Evolutionary conservation across 2,329 filamentous ascomycete species (phyloP).

Genomic region (Magnaporthiopsis rhizophila): DNA sequence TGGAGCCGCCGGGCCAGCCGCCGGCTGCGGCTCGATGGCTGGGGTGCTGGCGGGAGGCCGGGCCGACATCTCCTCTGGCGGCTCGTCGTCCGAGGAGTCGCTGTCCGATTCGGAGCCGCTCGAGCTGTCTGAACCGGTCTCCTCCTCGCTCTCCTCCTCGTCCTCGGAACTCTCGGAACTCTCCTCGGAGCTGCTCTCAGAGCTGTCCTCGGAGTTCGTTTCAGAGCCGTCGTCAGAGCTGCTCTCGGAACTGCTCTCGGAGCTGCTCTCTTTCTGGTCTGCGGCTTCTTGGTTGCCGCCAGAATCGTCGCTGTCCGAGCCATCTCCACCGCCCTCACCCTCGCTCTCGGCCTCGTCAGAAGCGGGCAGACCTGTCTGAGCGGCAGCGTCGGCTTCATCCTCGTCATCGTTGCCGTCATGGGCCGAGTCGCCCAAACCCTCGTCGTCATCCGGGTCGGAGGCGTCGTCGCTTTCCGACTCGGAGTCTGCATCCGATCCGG

Average conservation of each 20-base stretch:
- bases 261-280: slow-evolving; percentile 1
- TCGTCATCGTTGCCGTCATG: not conserved
- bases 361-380: not conserved
- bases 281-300: slow-evolving; percentile 6
- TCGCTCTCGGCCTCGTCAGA: slow-evolving; percentile 11
- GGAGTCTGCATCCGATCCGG: slow-evolving; percentile 4
- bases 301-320: slow-evolving; percentile 8
- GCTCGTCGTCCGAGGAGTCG: slow-evolving; percentile 11
- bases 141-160: slow-evolving; percentile 9
- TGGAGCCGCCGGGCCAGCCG: not conserved
- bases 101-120: slow-evolving; percentile 14
- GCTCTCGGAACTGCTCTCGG: slow-evolving; percentile 9
- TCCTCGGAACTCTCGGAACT: slow-evolving; percentile 9
- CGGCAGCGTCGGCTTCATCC: not conserved
- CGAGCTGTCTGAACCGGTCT: slow-evolving; percentile 13
- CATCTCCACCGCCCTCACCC: slow-evolving; percentile 11
- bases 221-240: slow-evolving; percentile 13
- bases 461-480: slow-evolving; percentile 11
- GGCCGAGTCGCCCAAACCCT: slow-evolving; percentile 7
- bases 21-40: not conserved
- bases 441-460: slow-evolving; percentile 7
- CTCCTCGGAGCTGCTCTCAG: slow-evolving; percentile 13
- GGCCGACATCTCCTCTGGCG: slow-evolving; percentile 29
- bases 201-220: slow-evolving; percentile 3
- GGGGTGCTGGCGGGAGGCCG: slow-evolving; percentile 15